Evolutionary conservation across 768 basidiomycete species (phyloP), one percentile per base, ranked within the genome.

Genomic region (Nidularia sp.): DNA sequence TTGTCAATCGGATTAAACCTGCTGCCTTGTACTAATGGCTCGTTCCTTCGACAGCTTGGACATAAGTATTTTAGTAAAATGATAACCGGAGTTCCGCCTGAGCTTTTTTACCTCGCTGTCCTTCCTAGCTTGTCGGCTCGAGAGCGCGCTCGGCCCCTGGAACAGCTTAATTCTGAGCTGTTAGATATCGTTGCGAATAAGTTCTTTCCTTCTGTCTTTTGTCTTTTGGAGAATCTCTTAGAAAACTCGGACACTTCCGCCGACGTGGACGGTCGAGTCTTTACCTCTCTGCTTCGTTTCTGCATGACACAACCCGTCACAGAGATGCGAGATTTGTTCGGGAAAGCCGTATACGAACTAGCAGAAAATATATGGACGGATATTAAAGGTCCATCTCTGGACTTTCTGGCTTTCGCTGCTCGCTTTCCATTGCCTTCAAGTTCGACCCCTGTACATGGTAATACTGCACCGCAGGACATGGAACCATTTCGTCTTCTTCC

Each of bases 251-350:
- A 53, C 31, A 50, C 59, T 36, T 56, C 65, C 36, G 54, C 77
- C n/a, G 78, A 83, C 49, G 49, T 86, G 5, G 85, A 87, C 56
- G 78, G 78, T 10, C 68, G 74, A 34, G 62, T 85, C 7, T 85
- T 81, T 60, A 50, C 69, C 12, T 62, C 71, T 12, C 65, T 85
- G 22, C 49, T 85, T 36, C 65, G 65, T 8, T 70, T 72, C 56
- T 35, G 73, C 18, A 61, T 70, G 5, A 48, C 60, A 10, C 35
- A 64, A 15, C 57, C 67, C 3, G 9, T 66, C 7, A 39, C 9
- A 8, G 50, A 67, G 6, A 43, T 77, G 25, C 35, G 73, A 12
- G 73, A 52, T 0, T 31, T 63, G 7, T 51, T 67, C 6, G 68
- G 66, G n/a, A 10, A 45, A 6, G 15, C 43, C 2, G 49, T 56